These are phyloP conservation scores for Aureobasidium uvarum DNA, from an alignment of 2,329 filamentous ascomycete genomes.

Conservation along the genomic window DNA sequence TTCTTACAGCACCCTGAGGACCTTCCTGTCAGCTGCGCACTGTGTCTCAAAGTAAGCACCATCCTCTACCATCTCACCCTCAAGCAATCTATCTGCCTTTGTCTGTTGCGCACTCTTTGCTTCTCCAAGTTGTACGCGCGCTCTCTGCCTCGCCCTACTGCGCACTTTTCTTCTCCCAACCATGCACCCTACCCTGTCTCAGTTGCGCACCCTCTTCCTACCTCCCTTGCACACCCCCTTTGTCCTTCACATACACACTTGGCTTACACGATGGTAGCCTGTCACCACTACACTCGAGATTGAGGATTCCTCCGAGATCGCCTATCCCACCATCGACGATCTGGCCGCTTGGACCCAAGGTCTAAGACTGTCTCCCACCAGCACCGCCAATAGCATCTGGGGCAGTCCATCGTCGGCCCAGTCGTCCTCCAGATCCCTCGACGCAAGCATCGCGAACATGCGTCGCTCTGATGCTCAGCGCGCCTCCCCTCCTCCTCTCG, in stretches of 20 bases:
- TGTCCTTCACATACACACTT: not conserved
- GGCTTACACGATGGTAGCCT: not conserved
- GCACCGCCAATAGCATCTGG: not conserved
- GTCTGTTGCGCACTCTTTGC: not conserved
- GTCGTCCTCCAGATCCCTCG: not conserved
- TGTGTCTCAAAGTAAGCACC: constrained; percentile 18
- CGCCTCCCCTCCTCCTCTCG: not conserved
- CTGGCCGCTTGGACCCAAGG: not conserved
- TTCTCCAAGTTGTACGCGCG: not conserved
- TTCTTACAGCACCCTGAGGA: constrained; percentile 8
- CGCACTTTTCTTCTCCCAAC: not conserved
- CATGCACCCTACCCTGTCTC: not conserved
- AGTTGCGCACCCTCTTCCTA: not conserved
- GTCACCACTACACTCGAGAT: not conserved
- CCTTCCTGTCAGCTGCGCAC: constrained; percentile 1
- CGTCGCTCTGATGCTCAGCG: not conserved
- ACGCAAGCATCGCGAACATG: constrained; percentile 3
- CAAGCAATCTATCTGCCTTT: not conserved
- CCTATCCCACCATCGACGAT: not conserved
- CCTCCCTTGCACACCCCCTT: not conserved
- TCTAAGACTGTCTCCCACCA: not conserved
- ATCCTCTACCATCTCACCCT: not conserved
- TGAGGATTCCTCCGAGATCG: not conserved
- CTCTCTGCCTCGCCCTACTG: not conserved
- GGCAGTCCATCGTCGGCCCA: not conserved